Evolutionary conservation across 2,329 filamentous ascomycete genomes (phyloP).

Genomic region (Dactylellina parvicollis): DNA sequence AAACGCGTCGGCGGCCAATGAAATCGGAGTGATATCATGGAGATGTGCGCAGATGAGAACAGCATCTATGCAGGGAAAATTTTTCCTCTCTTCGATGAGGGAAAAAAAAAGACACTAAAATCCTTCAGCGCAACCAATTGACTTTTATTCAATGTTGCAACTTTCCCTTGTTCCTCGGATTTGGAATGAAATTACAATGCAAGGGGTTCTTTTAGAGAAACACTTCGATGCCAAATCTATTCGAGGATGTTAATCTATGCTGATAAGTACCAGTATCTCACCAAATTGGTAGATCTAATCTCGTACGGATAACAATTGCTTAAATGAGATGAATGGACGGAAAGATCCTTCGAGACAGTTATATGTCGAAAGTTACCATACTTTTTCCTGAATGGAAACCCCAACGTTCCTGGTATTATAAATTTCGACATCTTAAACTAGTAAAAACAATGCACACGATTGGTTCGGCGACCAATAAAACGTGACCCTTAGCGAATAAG

Average conservation of each 20-base stretch:
- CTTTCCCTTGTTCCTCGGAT: constrained; percentile 22
- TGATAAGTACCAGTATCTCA: too few species aligned
- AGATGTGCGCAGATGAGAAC: constrained; percentile 1
- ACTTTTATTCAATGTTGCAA: neutral
- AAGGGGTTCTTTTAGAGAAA: constrained; percentile 15
- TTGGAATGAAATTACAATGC: constrained; percentile 30
- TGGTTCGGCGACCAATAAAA: constrained; percentile 51
- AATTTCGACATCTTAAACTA: constrained; percentile 30
- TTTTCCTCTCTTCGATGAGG: neutral
- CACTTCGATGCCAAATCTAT: neutral
- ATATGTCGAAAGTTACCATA: neutral
- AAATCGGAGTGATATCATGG: constrained; percentile 13
- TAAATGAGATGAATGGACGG: neutral
- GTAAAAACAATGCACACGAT: constrained; percentile 28
- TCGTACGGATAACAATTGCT: neutral
- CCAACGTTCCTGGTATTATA: constrained; percentile 25
- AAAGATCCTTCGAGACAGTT: neutral
- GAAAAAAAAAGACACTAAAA: too few species aligned
- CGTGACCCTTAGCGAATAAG: constrained; percentile 52
- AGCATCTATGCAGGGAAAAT: constrained; percentile 34
- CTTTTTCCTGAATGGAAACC: neutral
- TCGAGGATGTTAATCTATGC: neutral
- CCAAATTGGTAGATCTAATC: neutral
- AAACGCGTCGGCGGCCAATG: constrained; percentile 36
- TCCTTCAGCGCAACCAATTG: constrained; percentile 12